These are phyloP conservation scores for Anethum foeniculum DNA, from an alignment of 140 eudicot species.

Conservation along the genomic window DNA sequence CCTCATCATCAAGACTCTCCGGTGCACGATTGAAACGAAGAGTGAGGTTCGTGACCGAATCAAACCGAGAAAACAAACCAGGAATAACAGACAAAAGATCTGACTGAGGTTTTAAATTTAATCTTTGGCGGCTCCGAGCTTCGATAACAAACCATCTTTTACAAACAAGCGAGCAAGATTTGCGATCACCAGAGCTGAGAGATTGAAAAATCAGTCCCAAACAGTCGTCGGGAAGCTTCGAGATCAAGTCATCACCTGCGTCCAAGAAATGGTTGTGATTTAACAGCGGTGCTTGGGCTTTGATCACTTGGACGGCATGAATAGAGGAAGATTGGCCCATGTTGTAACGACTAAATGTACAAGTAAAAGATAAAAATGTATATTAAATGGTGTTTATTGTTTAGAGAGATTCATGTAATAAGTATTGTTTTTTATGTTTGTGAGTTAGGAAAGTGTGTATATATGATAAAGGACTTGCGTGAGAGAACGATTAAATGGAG, in stretches of 20 bases:
- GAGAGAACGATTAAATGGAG: not conserved
- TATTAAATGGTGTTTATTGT: not conserved
- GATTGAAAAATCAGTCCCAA: slow-evolving; percentile 7
- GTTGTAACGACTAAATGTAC: not conserved
- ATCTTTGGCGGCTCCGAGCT: not conserved
- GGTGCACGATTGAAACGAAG: not conserved
- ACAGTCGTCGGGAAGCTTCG: slow-evolving; percentile 7
- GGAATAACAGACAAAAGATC: not conserved
- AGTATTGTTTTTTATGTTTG: not conserved
- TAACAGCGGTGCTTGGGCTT: not conserved
- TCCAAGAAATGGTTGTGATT: not conserved
- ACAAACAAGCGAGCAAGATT: slow-evolving; percentile 1
- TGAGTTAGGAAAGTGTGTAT: not conserved
- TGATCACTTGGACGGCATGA: not conserved
- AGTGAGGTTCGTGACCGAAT: not conserved
- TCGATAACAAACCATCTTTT: not conserved
- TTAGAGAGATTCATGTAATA: not conserved
- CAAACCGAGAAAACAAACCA: slow-evolving; percentile 8
- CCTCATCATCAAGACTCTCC: not conserved
- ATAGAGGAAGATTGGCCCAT: slow-evolving; percentile 3
- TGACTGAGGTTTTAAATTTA: not conserved
- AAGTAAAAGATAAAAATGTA: too few species aligned
- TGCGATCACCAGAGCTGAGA: slow-evolving; percentile 2
- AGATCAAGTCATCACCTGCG: not conserved
- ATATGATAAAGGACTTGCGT: not conserved